A percentile compares a stretch with the other conserved stretches of the same genome.
phyloP scores from a whole-genome alignment of 2,329 filamentous ascomycete species.

The Talaromyces sp. region DNA sequence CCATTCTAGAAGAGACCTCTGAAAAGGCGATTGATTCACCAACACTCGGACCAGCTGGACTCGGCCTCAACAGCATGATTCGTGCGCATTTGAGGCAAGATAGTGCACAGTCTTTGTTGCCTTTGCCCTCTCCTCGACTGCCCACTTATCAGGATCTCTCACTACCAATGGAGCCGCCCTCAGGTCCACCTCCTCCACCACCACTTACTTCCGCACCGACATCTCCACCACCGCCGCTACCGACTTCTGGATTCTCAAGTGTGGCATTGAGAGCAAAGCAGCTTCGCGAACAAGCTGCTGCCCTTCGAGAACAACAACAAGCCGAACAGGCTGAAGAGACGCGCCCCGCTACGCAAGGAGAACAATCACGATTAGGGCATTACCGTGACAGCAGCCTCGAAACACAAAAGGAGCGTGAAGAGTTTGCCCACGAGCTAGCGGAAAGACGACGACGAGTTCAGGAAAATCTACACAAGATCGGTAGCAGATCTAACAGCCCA shows the following conservation, averaged over 20 bases:
- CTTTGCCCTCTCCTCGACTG: conserved; percentile 43
- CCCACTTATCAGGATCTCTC: conserved; percentile 19
- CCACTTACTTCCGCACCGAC: neutral
- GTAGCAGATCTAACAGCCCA: conserved; percentile 46
- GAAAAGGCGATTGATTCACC: conserved; percentile 63
- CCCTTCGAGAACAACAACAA: conserved; percentile 26
- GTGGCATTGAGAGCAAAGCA: conserved; percentile 38
- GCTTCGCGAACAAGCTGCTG: conserved; percentile 37
- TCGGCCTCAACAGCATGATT: conserved; percentile 75
- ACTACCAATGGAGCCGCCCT: conserved; percentile 35
- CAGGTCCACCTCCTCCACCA: conserved; percentile 24
- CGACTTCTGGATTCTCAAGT: conserved; percentile 20
- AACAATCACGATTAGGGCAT: conserved; percentile 40
- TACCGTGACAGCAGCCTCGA: conserved; percentile 46
- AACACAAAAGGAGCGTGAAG: conserved; percentile 48
- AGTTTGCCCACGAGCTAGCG: conserved; percentile 48
- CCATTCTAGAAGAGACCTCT: conserved; percentile 21
- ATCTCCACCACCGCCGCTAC: conserved; percentile 11
- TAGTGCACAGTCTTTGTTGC: conserved; percentile 76
- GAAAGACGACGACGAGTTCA: conserved; percentile 48
- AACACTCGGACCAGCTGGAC: conserved; percentile 63
- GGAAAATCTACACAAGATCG: conserved; percentile 46
- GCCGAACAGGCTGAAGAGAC: conserved; percentile 3
- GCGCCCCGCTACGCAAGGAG: conserved; percentile 47
- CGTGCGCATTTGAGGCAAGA: conserved; percentile 77